Evolutionary conservation across 177 flowering plant species (phyloP).

Genomic region (Vitis hybrid): DNA sequence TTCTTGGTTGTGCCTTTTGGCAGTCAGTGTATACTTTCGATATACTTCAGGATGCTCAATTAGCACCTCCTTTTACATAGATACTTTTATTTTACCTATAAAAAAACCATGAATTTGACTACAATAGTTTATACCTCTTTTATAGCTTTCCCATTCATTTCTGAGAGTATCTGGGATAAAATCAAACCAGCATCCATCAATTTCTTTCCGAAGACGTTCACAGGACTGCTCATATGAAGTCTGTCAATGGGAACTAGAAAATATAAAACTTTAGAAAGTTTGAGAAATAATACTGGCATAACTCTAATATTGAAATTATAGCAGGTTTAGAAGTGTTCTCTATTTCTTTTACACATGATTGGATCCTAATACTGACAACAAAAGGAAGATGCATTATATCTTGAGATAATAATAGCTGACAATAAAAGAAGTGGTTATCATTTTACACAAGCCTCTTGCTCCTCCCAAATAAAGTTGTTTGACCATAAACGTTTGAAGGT

Average conservation of each 20-base stretch:
- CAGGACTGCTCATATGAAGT: slow-evolving; percentile 44
- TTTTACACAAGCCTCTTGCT: too few species aligned
- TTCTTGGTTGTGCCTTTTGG: too few species aligned
- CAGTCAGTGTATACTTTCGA: too few species aligned
- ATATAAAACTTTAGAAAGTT: slow-evolving; percentile 20
- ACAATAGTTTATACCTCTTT: slow-evolving; percentile 36
- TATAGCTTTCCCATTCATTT: slow-evolving; percentile 59
- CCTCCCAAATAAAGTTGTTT: too few species aligned
- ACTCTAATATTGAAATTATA: too few species aligned
- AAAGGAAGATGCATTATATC: background rate
- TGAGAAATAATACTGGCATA: background rate
- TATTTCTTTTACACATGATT: too few species aligned
- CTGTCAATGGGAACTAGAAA: slow-evolving; percentile 40
- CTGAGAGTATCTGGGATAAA: slow-evolving; percentile 46
- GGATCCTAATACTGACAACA: too few species aligned
- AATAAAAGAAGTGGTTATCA: background rate
- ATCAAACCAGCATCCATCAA: slow-evolving; percentile 67
- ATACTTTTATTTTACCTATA: too few species aligned
- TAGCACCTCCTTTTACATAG: too few species aligned
- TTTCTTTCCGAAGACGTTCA: slow-evolving; percentile 41
- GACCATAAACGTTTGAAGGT: too few species aligned
- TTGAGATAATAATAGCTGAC: background rate
- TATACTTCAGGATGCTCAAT: too few species aligned
- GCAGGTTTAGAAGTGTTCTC: background rate
- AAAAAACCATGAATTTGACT: background rate